Evolutionary conservation across 2,329 filamentous ascomycete species (phyloP).

Genomic region (Malbranchea cinnamomea): DNA sequence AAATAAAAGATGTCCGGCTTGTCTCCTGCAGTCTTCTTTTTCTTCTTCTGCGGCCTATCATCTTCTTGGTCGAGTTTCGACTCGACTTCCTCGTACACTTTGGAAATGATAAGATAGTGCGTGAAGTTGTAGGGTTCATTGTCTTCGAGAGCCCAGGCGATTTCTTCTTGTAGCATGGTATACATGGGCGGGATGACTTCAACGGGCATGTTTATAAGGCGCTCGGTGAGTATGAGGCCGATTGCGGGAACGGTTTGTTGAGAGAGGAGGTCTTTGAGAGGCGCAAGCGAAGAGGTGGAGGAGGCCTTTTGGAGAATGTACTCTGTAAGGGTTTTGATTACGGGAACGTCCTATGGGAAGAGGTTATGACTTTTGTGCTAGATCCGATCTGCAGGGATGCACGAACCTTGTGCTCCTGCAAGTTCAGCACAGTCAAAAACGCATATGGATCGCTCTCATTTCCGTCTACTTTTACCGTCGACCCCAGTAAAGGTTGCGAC

Average conservation of each 20-base stretch:
- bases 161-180: constrained; percentile 82
- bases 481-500: constrained; percentile 74
- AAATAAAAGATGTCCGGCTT: constrained; percentile 65
- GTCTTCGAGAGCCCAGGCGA: constrained; percentile 74
- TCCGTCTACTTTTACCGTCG: constrained; percentile 93
- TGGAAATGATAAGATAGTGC: constrained; percentile 82
- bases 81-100: constrained; percentile 79
- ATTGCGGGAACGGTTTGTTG: constrained; percentile 44
- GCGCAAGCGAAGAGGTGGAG: constrained; percentile 40
- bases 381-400: constrained; percentile 1
- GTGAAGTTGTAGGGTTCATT: constrained; percentile 86
- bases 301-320: constrained; percentile 50
- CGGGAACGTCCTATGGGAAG: constrained; percentile 45
- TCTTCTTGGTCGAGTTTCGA: constrained; percentile 61
- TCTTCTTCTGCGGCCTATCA: constrained; percentile 49
- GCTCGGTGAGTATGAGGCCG: constrained; percentile 78
- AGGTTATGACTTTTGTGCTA: neutral
- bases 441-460: constrained; percentile 87
- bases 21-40: constrained; percentile 39
- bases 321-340: constrained; percentile 52
- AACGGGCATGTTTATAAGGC: constrained; percentile 90
- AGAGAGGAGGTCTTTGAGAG: constrained; percentile 43
- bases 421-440: constrained; percentile 75
- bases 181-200: constrained; percentile 91
- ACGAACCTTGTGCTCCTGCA: constrained; percentile 52